Evolutionary conservation across 1,284 basidiomycete species (phyloP).

Genomic region (Schizophyllum commune): DNA sequence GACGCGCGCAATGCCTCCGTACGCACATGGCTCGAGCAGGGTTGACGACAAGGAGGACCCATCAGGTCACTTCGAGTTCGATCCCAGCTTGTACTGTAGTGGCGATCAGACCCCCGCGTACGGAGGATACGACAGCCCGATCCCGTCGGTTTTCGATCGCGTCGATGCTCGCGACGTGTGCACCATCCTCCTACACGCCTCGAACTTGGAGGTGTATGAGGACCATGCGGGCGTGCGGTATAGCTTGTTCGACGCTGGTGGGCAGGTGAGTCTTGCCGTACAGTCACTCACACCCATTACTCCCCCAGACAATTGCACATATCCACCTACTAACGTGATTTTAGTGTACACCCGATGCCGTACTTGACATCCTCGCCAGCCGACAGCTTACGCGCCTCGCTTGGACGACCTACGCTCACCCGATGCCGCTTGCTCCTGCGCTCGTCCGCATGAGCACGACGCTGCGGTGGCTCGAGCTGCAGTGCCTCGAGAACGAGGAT

Average conservation of each 20-base stretch:
- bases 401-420: not conserved
- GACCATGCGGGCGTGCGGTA: constrained; percentile 58
- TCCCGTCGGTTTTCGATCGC: constrained; percentile 34
- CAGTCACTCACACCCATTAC: too few relatives aligned
- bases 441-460: constrained; percentile 4
- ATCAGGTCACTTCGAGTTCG: not conserved
- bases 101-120: not conserved
- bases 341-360: not conserved
- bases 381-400: not conserved
- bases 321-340: not conserved
- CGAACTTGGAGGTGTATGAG: constrained; percentile 48
- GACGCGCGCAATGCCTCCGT: not conserved
- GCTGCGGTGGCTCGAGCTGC: not conserved
- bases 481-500: constrained; percentile 22
- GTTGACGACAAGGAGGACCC: too few relatives aligned
- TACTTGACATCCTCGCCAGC: not conserved
- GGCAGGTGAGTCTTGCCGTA: not conserved
- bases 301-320: too few relatives aligned
- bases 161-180: constrained; percentile 58
- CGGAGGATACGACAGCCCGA: not conserved
- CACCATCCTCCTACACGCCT: constrained; percentile 56
- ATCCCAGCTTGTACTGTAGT: not conserved
- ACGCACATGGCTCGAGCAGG: not conserved
- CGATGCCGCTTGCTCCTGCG: not conserved
- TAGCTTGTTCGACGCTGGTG: not conserved